A percentile compares a stretch with the other conserved stretches of the same genome.
Conservation (phyloP, 176 grass and related monocot genomes). For the Eleusine coracana region DNA sequence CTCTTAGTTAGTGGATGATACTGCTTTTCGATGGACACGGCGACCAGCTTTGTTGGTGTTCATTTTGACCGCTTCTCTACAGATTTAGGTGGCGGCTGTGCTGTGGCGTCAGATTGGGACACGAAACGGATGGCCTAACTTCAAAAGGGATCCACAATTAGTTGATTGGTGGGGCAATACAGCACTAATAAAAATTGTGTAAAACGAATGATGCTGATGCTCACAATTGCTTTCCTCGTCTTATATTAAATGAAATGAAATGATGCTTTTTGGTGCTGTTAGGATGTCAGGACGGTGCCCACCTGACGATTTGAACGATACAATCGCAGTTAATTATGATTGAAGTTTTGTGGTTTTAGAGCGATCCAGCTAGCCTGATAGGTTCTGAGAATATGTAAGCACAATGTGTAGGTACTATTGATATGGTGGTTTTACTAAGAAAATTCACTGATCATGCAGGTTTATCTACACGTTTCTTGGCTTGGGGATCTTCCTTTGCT, state of each 20-base stretch:
- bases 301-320: not conserved
- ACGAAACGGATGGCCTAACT: slow-evolving; percentile 31
- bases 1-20: slow-evolving; percentile 19
- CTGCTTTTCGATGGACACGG: slow-evolving; percentile 15
- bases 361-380: not conserved
- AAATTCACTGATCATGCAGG: slow-evolving; percentile 51
- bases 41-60: slow-evolving; percentile 4
- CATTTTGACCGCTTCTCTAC: slow-evolving; percentile 22
- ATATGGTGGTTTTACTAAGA: not conserved
- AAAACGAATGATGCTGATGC: not conserved
- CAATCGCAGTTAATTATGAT: not conserved
- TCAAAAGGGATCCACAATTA: slow-evolving; percentile 26
- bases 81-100: slow-evolving; percentile 52
- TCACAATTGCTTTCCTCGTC: slow-evolving; percentile 46
- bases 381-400: not conserved
- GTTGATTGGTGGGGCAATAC: slow-evolving; percentile 36
- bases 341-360: not conserved
- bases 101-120: slow-evolving; percentile 34
- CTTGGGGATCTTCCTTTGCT: slow-evolving; percentile 71
- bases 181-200: slow-evolving; percentile 3
- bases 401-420: not conserved
- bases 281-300: not conserved
- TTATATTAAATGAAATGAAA: not conserved
- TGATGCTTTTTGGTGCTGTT: slow-evolving; percentile 8
- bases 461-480: slow-evolving; percentile 86